phyloP scores from a whole-genome alignment of 1,284 basidiomycete genomes.

The Papiliotrema nemorosa region DNA sequence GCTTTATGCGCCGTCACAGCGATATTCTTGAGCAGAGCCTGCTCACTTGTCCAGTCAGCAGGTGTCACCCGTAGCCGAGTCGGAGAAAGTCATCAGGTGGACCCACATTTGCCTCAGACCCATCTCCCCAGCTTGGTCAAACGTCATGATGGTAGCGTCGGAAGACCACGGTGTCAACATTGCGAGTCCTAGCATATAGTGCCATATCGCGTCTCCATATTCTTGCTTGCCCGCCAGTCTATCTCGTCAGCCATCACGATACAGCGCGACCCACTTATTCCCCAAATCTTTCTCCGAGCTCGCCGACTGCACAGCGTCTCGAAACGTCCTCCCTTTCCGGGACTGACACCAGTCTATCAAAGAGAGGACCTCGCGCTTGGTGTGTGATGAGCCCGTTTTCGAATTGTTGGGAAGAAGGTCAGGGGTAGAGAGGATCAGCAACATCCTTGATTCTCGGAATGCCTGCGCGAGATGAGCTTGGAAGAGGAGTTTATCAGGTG shows the following conservation, averaged over 20 bases:
- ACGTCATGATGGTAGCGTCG: conserved; percentile 2
- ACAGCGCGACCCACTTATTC: not conserved
- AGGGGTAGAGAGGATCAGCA: not conserved
- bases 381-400: not conserved
- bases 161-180: not conserved
- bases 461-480: conserved; percentile 1
- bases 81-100: not conserved
- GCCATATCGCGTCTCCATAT: not conserved
- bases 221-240: not conserved
- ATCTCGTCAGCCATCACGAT: not conserved
- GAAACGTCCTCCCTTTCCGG: not conserved
- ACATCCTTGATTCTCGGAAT: not conserved
- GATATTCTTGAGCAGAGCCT: not conserved
- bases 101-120: conserved; percentile 4
- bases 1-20: not conserved
- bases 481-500: not conserved
- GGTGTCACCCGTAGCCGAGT: not conserved
- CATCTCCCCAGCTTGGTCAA: not conserved
- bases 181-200: not conserved
- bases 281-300: not conserved
- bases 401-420: not conserved
- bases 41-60: not conserved
- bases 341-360: not conserved
- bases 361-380: not conserved
- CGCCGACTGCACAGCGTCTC: not conserved